Conservation (phyloP, 169 alveolate genomes). For the Eimeria sp. region DNA sequence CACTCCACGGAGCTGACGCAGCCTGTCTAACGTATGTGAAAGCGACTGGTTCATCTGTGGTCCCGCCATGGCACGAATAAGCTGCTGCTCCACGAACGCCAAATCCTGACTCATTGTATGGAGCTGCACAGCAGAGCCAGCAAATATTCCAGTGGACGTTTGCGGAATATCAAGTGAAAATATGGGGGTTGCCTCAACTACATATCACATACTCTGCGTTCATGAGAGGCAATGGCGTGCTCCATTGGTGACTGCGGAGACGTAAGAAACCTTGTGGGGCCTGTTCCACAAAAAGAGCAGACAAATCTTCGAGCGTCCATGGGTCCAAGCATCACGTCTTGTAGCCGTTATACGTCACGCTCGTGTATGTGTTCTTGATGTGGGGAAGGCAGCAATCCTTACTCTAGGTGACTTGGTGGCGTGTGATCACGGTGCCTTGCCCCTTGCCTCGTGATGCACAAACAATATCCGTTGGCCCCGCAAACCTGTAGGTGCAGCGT, state of each 20-base stretch:
- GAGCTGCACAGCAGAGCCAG: constrained; percentile 12
- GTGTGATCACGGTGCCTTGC: constrained; percentile 2
- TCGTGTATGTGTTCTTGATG: too few species aligned
- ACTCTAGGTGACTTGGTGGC: not conserved
- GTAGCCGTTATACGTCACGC: not conserved
- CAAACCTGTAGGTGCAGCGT: not conserved
- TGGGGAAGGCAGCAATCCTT: not conserved
- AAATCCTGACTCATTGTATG: constrained; percentile 60
- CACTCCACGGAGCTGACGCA: constrained; percentile 55
- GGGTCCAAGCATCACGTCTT: not conserved
- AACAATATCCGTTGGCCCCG: not conserved
- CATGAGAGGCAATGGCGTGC: constrained; percentile 45
- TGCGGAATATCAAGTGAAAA: not conserved
- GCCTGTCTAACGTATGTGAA: not conserved
- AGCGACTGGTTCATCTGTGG: constrained; percentile 59
- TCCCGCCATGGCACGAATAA: constrained; percentile 52
- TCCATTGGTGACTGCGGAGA: constrained; percentile 6
- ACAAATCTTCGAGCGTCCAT: not conserved
- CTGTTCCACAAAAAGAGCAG: not conserved
- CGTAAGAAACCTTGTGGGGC: constrained; percentile 20
- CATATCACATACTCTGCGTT: constrained; percentile 15
- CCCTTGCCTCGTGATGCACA: constrained; percentile 32
- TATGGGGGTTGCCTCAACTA: not conserved
- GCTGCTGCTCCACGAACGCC: constrained; percentile 68
- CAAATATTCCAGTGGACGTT: not conserved